A percentile compares a stretch with the other conserved stretches of the same genome.
phyloP scores from a whole-genome alignment of 805 yeast genomes.

The Suhomyces tanzawaensis region DNA sequence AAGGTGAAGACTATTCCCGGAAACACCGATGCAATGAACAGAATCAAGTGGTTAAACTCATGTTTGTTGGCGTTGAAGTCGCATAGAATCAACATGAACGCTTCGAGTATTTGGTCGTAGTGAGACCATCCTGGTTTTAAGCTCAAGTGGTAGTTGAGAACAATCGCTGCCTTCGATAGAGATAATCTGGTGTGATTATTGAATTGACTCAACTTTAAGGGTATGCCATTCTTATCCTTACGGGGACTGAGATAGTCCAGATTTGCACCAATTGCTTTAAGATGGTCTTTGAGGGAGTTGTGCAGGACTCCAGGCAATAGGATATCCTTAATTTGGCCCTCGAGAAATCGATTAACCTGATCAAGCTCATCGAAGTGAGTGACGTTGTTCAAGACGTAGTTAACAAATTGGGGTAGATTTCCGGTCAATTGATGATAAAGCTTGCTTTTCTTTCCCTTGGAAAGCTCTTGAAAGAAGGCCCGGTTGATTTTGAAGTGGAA shows the following conservation, averaged over 20 bases:
- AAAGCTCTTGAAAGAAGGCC: slow-evolving; percentile 3
- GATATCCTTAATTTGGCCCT: too few relatives aligned
- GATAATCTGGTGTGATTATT: slow-evolving; percentile 15
- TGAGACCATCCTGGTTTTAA: not conserved
- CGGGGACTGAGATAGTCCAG: not conserved
- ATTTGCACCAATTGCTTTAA: not conserved
- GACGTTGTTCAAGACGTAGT: slow-evolving; percentile 7
- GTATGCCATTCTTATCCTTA: slow-evolving; percentile 5
- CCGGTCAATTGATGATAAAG: not conserved
- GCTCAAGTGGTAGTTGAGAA: slow-evolving; percentile 14
- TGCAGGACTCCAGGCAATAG: too few relatives aligned
- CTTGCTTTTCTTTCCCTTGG: not conserved
- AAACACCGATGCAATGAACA: slow-evolving; percentile 19
- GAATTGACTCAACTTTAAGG: slow-evolving; percentile 22
- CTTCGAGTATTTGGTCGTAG: slow-evolving; percentile 6
- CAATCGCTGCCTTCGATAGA: slow-evolving; percentile 16
- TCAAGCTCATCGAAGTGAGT: slow-evolving; percentile 5
- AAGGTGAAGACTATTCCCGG: slow-evolving; percentile 1
- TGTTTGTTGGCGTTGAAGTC: slow-evolving; percentile 30
- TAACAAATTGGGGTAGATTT: slow-evolving; percentile 5
- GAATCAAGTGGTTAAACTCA: slow-evolving; percentile 11
- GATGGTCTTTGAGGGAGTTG: not conserved
- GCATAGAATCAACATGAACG: slow-evolving; percentile 18
- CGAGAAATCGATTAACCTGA: slow-evolving; percentile 1
- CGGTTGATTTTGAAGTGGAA: slow-evolving; percentile 5